Evolutionary conservation across 768 basidiomycete species (phyloP).

Genomic region (Agrocybe praecox): DNA sequence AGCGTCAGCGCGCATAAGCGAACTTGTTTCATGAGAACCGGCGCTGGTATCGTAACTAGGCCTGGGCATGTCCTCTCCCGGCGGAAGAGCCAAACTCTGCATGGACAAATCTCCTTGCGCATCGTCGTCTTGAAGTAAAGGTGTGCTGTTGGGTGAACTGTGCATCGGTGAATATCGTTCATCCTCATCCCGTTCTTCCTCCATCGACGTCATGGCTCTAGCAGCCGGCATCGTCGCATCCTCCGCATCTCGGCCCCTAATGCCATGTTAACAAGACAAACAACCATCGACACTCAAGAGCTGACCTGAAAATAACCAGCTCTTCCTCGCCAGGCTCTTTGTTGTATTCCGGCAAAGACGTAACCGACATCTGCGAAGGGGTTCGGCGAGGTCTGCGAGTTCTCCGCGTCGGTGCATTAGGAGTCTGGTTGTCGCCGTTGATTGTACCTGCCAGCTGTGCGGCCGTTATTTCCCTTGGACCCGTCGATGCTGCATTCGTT

Average conservation of each 20-base stretch:
- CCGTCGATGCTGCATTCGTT: conserved; percentile 5
- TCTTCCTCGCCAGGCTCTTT: conserved; percentile 86
- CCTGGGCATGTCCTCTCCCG: conserved; percentile 22
- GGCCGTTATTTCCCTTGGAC: conserved; percentile 45
- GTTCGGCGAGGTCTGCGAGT: conserved; percentile 54
- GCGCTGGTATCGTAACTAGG: conserved; percentile 31
- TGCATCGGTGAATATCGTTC: conserved; percentile 40
- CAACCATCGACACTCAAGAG: neutral
- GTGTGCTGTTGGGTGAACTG: conserved; percentile 39
- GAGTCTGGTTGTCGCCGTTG: conserved; percentile 26
- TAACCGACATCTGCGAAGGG: conserved; percentile 80
- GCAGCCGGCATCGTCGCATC: conserved; percentile 50
- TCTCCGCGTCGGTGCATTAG: conserved; percentile 29
- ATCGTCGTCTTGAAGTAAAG: conserved; percentile 40
- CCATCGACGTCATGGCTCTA: conserved; percentile 34
- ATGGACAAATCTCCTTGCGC: conserved; percentile 23
- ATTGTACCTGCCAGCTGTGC: conserved; percentile 57
- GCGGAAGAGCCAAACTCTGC: conserved; percentile 15
- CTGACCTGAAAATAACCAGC: conserved; percentile 64
- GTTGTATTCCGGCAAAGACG: conserved; percentile 76
- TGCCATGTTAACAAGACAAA: neutral
- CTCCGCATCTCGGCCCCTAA: conserved; percentile 57
- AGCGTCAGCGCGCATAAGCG: conserved; percentile 27
- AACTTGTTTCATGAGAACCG: conserved; percentile 28
- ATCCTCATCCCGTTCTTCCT: conserved; percentile 38